A percentile compares a stretch with the other conserved stretches of the same genome.
Conservation (phyloP, 164 flowering plant species). For the Kalanchoe fedtschenkoi region DNA sequence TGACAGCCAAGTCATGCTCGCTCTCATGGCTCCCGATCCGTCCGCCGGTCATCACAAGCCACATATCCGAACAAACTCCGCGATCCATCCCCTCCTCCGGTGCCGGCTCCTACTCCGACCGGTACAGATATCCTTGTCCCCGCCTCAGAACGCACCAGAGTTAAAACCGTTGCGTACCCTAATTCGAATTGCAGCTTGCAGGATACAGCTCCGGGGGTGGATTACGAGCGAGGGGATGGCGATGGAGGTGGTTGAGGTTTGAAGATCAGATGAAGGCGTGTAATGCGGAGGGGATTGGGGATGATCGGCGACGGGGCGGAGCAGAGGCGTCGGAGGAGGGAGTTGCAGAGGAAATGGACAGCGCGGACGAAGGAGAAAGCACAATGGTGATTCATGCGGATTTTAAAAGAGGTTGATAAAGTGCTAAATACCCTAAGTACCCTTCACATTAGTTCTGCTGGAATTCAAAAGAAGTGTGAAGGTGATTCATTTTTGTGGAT, state of each 20-base stretch:
- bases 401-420: neutral
- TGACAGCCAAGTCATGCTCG: conserved; percentile 72
- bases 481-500: too few species aligned
- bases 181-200: neutral
- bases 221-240: too few species aligned
- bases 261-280: neutral
- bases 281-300: neutral
- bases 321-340: neutral
- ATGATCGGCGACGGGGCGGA: neutral
- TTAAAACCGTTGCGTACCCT: neutral
- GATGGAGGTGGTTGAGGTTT: neutral
- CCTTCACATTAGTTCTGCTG: too few species aligned
- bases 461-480: too few species aligned
- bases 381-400: neutral
- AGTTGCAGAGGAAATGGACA: neutral
- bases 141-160: too few species aligned
- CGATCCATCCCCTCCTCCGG: conserved; percentile 28
- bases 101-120: neutral
- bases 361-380: neutral
- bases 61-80: conserved; percentile 25
- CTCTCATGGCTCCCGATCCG: conserved; percentile 57
- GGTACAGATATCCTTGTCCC: too few species aligned
- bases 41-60: conserved; percentile 28
- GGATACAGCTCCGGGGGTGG: neutral
- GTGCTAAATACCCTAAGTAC: neutral